Evolutionary conservation across 352 stramenopile species (phyloP).

Genomic region (Globisporangium iwayamae): DNA sequence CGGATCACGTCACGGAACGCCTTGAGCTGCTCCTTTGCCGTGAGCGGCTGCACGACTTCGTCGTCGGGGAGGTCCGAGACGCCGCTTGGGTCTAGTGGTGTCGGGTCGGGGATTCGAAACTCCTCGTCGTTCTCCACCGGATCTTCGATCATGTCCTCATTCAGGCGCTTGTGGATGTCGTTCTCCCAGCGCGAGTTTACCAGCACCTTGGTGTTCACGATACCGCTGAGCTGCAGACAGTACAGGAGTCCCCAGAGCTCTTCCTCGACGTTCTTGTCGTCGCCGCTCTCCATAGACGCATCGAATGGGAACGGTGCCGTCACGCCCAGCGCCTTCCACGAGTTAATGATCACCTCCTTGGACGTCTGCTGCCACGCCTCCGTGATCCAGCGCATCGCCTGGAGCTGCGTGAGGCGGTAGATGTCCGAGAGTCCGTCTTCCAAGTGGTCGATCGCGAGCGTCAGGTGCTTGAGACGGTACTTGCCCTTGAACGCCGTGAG

Average conservation of each 20-base stretch:
- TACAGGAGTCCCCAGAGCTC: constrained; percentile 85
- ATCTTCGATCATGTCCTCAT: constrained; percentile 87
- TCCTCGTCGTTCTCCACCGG: constrained; percentile 79
- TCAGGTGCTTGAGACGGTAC: constrained; percentile 84
- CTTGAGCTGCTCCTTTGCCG: constrained; percentile 81
- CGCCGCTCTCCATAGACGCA: constrained; percentile 36
- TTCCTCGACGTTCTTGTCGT: constrained; percentile 87
- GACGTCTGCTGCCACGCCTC: constrained; percentile 80
- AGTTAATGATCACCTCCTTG: constrained; percentile 72
- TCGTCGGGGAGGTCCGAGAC: constrained; percentile 29
- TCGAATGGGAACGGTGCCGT: constrained; percentile 65
- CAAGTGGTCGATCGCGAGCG: constrained; percentile 77
- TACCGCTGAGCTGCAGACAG: constrained; percentile 76
- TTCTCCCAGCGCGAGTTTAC: constrained; percentile 89
- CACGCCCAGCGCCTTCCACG: constrained; percentile 76
- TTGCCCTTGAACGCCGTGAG: constrained; percentile 82
- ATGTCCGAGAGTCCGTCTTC: constrained; percentile 75
- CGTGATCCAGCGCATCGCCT: constrained; percentile 85
- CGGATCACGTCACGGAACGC: constrained; percentile 84
- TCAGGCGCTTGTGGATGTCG: constrained; percentile 86
- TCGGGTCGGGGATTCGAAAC: constrained; percentile 67
- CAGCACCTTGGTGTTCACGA: constrained; percentile 86
- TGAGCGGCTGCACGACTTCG: constrained; percentile 38
- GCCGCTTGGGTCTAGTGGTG: constrained; percentile 27
- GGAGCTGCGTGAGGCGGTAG: constrained; percentile 81